Percentiles rank a stretch among this genome's conserved stretches.
Evolutionary conservation across 129 eudicot species (phyloP).

Genomic region (Artemisia tridentata): DNA sequence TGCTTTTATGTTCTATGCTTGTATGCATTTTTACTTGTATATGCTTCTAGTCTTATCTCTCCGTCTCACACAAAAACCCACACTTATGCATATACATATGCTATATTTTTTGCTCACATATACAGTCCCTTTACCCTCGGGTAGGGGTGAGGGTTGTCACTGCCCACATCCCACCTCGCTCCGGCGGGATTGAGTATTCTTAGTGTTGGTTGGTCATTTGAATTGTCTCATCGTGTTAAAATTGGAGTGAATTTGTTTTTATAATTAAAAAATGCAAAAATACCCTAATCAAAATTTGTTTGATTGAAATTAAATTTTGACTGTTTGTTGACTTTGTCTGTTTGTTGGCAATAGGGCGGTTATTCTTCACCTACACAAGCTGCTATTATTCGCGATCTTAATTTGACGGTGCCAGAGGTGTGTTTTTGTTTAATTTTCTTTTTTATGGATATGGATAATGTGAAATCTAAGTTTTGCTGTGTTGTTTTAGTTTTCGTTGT

Average conservation of each 20-base stretch:
- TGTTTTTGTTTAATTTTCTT: not conserved
- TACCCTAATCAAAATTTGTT: not conserved
- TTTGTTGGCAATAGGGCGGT: constrained; percentile 47
- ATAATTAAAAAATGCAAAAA: not conserved
- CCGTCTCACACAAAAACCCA: too few species aligned
- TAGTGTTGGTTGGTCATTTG: too few species aligned
- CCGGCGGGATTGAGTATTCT: too few species aligned
- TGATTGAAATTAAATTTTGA: not conserved
- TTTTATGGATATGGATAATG: not conserved
- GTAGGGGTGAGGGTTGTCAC: too few species aligned
- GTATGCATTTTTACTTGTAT: too few species aligned
- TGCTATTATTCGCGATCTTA: constrained; percentile 65
- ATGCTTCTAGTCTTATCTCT: too few species aligned
- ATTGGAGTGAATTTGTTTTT: not conserved
- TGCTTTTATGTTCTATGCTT: too few species aligned
- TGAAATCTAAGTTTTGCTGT: constrained; percentile 13
- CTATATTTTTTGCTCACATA: too few species aligned
- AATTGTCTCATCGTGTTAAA: not conserved
- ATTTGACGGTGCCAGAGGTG: constrained; percentile 71
- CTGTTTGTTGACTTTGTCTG: constrained; percentile 6
- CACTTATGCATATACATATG: too few species aligned
- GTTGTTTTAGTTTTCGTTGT: constrained; percentile 75
- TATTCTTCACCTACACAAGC: constrained; percentile 82
- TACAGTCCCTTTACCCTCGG: too few species aligned
- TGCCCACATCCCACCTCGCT: too few species aligned